Conservation (phyloP, 129 eudicot genomes). For the Silybum marianum region DNA sequence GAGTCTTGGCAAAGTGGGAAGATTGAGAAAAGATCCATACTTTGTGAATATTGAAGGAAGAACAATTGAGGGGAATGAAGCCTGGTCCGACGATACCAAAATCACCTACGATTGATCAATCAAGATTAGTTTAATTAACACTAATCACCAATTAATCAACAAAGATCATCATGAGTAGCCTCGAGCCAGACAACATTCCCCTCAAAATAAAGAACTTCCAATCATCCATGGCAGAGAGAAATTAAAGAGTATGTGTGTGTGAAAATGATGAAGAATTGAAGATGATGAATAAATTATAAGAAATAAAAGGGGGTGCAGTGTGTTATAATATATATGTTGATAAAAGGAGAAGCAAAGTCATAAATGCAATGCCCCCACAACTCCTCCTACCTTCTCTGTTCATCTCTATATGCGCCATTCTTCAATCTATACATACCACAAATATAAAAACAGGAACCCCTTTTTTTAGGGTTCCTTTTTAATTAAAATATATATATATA, state of each 20-base stretch:
- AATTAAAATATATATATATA: no score
- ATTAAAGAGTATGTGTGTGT: slow-evolving; percentile 8
- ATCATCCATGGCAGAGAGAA: slow-evolving; percentile 9
- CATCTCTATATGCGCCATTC: slow-evolving; percentile 3
- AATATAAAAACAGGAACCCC: not conserved
- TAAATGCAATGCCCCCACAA: slow-evolving; percentile 48
- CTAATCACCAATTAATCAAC: not conserved
- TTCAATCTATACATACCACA: not conserved
- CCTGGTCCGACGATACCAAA: slow-evolving; percentile 85
- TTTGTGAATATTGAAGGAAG: slow-evolving; percentile 30
- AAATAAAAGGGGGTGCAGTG: not conserved
- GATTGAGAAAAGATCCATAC: slow-evolving; percentile 17
- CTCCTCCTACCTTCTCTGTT: slow-evolving; percentile 31
- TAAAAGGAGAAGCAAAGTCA: slow-evolving; percentile 41
- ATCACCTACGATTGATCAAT: slow-evolving; percentile 20
- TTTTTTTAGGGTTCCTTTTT: not conserved
- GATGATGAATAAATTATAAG: slow-evolving; percentile 4
- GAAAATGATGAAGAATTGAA: slow-evolving; percentile 21
- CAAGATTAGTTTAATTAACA: slow-evolving; percentile 17
- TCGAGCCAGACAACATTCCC: slow-evolving; percentile 53
- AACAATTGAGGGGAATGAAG: slow-evolving; percentile 90
- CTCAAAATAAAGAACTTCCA: slow-evolving; percentile 34
- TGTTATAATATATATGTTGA: slow-evolving; percentile 12
- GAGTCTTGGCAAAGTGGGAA: slow-evolving; percentile 17
- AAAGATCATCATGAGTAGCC: slow-evolving; percentile 13